These are phyloP conservation scores for Lepidium campestre DNA, from an alignment of 441 rosid genomes.

Conservation along the genomic window DNA sequence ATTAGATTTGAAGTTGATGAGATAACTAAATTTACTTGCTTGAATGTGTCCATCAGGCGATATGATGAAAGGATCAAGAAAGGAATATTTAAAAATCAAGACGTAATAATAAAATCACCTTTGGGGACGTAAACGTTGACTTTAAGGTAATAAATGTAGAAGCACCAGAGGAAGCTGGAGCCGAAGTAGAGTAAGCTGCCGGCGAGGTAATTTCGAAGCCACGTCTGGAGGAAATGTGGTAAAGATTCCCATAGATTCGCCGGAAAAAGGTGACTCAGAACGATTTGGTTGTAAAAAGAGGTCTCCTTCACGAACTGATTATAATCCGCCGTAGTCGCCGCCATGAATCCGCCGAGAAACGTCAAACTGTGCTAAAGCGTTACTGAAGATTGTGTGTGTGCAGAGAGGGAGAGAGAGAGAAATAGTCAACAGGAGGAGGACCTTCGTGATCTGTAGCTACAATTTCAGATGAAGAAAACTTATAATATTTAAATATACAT, in stretches of 20 bases:
- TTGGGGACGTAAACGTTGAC: constrained; percentile 57
- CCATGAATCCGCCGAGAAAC: neutral
- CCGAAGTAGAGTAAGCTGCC: constrained; percentile 51
- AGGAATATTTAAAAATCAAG: neutral
- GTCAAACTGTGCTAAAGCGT: neutral
- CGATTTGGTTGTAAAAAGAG: constrained; percentile 48
- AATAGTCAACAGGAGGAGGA: neutral
- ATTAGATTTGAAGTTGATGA: neutral
- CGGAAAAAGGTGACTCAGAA: constrained; percentile 53
- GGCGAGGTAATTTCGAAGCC: constrained; percentile 75
- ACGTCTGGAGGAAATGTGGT: constrained; percentile 60
- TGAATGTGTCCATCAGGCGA: no score
- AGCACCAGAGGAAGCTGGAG: constrained; percentile 69
- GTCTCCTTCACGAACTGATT: constrained; percentile 48
- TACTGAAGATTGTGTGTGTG: neutral
- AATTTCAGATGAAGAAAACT: neutral
- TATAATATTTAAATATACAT: neutral
- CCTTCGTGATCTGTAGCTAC: neutral
- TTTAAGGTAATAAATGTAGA: constrained; percentile 66
- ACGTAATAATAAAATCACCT: constrained; percentile 28
- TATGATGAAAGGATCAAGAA: no score
- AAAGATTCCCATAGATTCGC: constrained; percentile 42
- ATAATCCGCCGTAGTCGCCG: neutral
- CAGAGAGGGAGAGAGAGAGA: neutral
- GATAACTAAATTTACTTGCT: neutral